Evolutionary conservation across 2,329 filamentous ascomycete species (phyloP).

Genomic region (Thermothelomyces thermophilus): DNA sequence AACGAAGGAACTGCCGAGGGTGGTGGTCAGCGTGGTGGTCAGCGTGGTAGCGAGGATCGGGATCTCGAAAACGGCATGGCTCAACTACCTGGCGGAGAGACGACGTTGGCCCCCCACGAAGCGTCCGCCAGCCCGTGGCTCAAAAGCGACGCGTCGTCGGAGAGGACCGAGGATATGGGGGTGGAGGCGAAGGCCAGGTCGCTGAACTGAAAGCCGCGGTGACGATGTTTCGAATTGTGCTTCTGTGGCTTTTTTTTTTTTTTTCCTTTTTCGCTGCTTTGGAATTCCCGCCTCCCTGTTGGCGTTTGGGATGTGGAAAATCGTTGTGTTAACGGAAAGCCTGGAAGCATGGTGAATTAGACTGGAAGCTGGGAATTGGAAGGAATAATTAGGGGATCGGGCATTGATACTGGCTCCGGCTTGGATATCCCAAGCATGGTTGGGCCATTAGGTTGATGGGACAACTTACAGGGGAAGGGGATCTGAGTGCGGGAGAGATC

Average conservation of each 20-base stretch:
- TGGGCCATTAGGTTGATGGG: no score
- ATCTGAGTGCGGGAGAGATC: no score
- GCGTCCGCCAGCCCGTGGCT: neutral
- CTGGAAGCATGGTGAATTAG: neutral
- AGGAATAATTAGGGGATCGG: no score
- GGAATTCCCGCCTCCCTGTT: neutral
- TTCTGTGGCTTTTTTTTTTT: no score
- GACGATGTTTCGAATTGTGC: no score
- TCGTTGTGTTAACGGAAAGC: neutral
- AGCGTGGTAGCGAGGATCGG: no score
- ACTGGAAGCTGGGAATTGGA: no score
- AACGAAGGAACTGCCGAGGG: neutral
- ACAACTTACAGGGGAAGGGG: no score
- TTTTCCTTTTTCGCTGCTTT: neutral
- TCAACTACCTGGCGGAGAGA: neutral
- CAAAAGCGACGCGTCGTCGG: slow-evolving; percentile 1
- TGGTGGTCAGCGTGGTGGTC: no score
- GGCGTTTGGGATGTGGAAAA: neutral
- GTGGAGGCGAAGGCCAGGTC: slow-evolving; percentile 6
- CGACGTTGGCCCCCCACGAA: neutral
- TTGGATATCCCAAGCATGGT: no score
- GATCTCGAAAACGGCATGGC: no score
- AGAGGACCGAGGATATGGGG: slow-evolving; percentile 7
- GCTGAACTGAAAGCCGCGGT: slow-evolving; percentile 1
- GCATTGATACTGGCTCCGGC: no score